Evolutionary conservation across 371 early-diverging fungal genomes (phyloP), one percentile per base, ranked within the genome.

Genomic region (Zopfochytrium polystomum): DNA sequence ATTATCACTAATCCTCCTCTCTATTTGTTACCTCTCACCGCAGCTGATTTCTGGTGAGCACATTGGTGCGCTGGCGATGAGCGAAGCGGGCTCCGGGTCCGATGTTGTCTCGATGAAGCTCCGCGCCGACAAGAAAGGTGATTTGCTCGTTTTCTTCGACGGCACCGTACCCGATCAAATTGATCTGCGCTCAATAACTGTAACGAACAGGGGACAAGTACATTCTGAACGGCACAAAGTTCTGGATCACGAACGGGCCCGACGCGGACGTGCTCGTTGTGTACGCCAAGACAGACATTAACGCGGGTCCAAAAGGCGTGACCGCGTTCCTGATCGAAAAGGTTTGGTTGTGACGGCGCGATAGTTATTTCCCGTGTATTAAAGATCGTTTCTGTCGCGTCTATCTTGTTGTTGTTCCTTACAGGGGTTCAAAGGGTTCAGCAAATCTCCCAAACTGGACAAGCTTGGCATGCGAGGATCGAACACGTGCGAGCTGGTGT

Each of bases 161-260:
- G 42, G 42, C 11, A 13, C n/a, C n/a, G n/a, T 13, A 13, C n/a
- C 42, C n/a, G 11, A n/a, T 42, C 42, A 42, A 13, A 42, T 42
- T 42, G 42, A 42, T 42, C n/a, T 42, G n/a, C n/a, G 42, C n/a
- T 42, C 42, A 11, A 42, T n/a, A n/a, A n/a, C n/a, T n/a, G n/a
- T n/a, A n/a, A n/a, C n/a, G n/a, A 29, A 20, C 32, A 72, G 72
- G 75, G 18, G 75, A 78, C 57, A 42, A 67, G 20, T 95, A 92
- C 60, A 63, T 77, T 27, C 57, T 80, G 53, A 76, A 78, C 67
- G 77, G 76, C 15, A 90, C 86, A 68, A 95, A 95, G 78, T 85
- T 93, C 77, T 97, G 98, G 98, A 97, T 97, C 71, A 97, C 98
- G 42, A 97, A 97, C 77, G 96, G 96, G 2, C 94, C 94, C 18